phyloP scores from a whole-genome alignment of 2,329 filamentous ascomycete genomes.

The Fusarium tuaranense region DNA sequence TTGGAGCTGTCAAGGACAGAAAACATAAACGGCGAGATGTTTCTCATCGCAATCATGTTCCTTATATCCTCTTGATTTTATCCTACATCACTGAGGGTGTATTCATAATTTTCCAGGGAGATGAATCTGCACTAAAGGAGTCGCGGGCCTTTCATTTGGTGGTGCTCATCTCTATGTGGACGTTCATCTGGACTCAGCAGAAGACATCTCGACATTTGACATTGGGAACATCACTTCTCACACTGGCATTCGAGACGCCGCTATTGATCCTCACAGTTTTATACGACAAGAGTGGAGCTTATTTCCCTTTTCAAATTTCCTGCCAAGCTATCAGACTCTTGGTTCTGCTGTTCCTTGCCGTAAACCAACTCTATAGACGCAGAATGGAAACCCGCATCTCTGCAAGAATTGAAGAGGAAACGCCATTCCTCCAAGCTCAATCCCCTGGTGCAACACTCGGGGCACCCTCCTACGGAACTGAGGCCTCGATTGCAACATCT shows the following conservation, averaged over 20 bases:
- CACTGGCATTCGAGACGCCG: slow-evolving; percentile 21
- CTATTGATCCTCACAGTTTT: slow-evolving; percentile 5
- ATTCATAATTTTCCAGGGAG: neutral
- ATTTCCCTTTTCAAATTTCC: neutral
- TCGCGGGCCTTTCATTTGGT: slow-evolving; percentile 11
- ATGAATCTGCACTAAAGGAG: neutral
- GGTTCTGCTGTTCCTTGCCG: slow-evolving; percentile 6
- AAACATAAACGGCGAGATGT: neutral
- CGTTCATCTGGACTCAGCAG: neutral
- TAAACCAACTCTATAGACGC: neutral
- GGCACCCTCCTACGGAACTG: slow-evolving; percentile 27
- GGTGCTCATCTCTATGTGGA: slow-evolving; percentile 1
- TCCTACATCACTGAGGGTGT: slow-evolving; percentile 10
- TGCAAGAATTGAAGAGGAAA: slow-evolving; percentile 15
- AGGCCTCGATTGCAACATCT: neutral
- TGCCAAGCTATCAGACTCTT: slow-evolving; percentile 16
- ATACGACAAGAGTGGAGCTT: neutral
- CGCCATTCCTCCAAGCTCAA: slow-evolving; percentile 21
- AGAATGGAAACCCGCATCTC: neutral
- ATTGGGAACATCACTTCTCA: slow-evolving; percentile 10
- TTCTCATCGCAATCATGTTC: neutral
- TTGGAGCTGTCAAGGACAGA: neutral
- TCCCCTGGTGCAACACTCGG: neutral
- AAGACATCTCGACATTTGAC: neutral
- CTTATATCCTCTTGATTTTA: slow-evolving; percentile 3